Percentiles rank a stretch among this genome's conserved stretches.
Conservation (phyloP, 2,329 filamentous ascomycete genomes). For the Verticillium albo-atrum region DNA sequence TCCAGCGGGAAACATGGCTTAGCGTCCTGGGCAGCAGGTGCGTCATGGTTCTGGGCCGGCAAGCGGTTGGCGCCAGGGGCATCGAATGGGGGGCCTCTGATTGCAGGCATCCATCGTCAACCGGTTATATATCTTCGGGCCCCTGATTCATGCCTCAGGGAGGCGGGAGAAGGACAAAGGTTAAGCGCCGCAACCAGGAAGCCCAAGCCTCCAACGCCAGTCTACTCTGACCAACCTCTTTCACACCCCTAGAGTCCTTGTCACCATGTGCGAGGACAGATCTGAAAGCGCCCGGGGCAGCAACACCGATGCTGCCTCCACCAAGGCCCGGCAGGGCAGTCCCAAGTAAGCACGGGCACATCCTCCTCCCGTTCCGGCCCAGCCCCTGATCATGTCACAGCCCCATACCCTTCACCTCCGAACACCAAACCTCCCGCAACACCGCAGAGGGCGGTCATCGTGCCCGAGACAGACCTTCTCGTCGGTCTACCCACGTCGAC, state of each 20-base stretch:
- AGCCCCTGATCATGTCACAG: background rate
- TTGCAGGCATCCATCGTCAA: too few species aligned
- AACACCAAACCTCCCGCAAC: background rate
- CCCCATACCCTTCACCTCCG: background rate
- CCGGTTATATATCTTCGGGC: too few species aligned
- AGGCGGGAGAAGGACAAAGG: too few species aligned
- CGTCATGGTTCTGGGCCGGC: background rate
- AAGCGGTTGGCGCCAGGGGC: background rate
- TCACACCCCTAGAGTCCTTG: background rate
- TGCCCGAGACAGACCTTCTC: background rate
- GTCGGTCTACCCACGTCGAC: background rate
- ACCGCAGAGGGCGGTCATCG: background rate
- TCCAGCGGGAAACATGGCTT: background rate
- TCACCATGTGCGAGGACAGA: background rate
- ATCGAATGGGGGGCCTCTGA: too few species aligned
- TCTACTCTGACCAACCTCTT: too few species aligned
- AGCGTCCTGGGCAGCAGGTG: background rate
- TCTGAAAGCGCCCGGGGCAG: background rate
- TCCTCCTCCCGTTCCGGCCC: background rate
- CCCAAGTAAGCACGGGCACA: background rate
- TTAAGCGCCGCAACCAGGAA: too few species aligned
- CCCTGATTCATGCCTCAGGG: too few species aligned
- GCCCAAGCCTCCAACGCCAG: too few species aligned
- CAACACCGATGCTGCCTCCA: background rate
- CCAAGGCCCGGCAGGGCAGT: background rate